A percentile compares a stretch with the other conserved stretches of the same genome.
Evolutionary conservation across 208 protist genomes (phyloP).

Genomic region (Leishmania turanica): DNA sequence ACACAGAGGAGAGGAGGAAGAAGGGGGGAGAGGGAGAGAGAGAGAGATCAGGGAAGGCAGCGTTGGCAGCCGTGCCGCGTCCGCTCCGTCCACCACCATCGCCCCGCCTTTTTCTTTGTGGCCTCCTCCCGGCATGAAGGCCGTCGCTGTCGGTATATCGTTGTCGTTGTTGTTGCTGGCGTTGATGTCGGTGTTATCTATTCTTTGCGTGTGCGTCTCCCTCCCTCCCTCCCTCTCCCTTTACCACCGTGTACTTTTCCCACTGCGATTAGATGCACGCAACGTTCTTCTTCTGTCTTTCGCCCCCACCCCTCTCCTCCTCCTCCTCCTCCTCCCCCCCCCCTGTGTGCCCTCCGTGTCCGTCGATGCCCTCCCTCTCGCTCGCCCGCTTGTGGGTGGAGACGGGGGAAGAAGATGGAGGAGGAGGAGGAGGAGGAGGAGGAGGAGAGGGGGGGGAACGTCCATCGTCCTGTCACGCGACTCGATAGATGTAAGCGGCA

Average conservation of each 20-base stretch:
- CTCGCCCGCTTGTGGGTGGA: too few relatives aligned
- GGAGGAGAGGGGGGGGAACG: too few relatives aligned
- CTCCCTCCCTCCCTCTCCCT: background rate
- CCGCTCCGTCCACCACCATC: background rate
- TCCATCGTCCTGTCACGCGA: background rate
- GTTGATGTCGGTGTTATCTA: background rate
- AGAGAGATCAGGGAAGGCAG: background rate
- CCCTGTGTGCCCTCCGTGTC: background rate
- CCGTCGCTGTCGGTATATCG: background rate
- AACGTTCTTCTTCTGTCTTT: constrained; percentile 7
- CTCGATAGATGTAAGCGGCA: background rate
- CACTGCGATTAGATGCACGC: background rate
- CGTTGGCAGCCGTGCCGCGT: background rate
- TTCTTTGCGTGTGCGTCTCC: background rate
- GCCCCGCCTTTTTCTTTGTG: too few relatives aligned
- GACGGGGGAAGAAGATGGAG: too few relatives aligned
- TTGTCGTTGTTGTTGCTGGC: background rate
- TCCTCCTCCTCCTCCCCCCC: too few relatives aligned
- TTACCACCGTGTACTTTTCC: background rate
- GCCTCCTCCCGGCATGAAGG: background rate
- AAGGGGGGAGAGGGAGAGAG: background rate
- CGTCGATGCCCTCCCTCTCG: background rate
- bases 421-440: too few relatives aligned
- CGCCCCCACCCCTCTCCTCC: background rate
- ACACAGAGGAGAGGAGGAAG: background rate